Evolutionary conservation across 305 asterid genomes (phyloP).

Genomic region (Plantago coronopus): DNA sequence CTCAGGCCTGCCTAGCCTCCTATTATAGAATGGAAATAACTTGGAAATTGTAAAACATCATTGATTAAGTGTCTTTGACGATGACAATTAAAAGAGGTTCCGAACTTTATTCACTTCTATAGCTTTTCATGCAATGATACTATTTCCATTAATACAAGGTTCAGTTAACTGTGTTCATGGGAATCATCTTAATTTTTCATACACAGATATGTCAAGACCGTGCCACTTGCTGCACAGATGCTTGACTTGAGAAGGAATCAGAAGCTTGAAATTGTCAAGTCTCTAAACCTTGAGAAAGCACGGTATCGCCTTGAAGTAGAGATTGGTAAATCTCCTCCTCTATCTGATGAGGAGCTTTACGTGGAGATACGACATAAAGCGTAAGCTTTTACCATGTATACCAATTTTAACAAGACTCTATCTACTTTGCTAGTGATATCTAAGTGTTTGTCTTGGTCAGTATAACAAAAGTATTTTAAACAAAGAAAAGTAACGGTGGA

Average conservation of each 20-base stretch:
- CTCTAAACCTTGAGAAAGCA: constrained; percentile 73
- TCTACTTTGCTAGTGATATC: too few relatives aligned
- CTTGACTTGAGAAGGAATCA: constrained; percentile 81
- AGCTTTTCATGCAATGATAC: constrained; percentile 11
- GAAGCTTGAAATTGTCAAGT: constrained; percentile 79
- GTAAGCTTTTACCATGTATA: constrained; percentile 37
- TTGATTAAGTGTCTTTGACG: not conserved
- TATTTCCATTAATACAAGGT: constrained; percentile 10
- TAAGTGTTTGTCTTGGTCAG: too few relatives aligned
- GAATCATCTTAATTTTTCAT: constrained; percentile 27
- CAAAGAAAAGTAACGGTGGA: too few relatives aligned
- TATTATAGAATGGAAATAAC: not conserved
- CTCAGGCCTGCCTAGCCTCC: not conserved
- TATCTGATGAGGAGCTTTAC: constrained; percentile 80
- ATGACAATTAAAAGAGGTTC: not conserved
- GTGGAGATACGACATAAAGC: constrained; percentile 74
- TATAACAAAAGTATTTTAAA: too few relatives aligned
- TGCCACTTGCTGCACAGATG: constrained; percentile 86
- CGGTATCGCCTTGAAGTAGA: constrained; percentile 87
- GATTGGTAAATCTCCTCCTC: constrained; percentile 96
- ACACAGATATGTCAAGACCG: constrained; percentile 84
- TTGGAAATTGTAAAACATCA: not conserved
- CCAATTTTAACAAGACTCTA: not conserved
- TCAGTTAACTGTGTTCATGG: constrained; percentile 18
- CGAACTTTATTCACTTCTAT: constrained; percentile 1